Conservation (phyloP, 2,329 filamentous ascomycete genomes). For the Exophiala viscosa region DNA sequence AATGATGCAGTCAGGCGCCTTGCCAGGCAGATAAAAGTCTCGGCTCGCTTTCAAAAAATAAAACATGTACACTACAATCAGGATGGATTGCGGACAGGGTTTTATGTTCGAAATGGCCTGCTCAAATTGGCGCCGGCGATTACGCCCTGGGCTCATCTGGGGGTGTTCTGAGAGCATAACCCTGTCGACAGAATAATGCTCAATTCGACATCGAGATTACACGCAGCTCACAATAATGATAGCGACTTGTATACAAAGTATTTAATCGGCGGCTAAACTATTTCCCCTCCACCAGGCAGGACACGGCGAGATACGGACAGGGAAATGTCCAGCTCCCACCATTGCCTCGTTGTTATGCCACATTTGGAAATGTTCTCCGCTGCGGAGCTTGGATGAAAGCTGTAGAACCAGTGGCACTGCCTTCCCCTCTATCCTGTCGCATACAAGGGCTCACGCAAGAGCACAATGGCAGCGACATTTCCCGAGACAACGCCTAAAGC, state of each 20-base stretch:
- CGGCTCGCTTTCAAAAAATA: neutral
- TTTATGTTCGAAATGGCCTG: too few species aligned
- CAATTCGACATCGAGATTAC: neutral
- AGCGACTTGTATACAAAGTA: neutral
- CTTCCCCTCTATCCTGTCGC: neutral
- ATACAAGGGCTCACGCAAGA: too few species aligned
- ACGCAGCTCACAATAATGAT: neutral
- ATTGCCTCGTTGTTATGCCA: neutral
- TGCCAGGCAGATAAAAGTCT: conserved; percentile 43
- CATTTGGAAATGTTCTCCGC: conserved; percentile 8
- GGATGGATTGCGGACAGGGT: too few species aligned
- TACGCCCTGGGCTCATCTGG: too few species aligned
- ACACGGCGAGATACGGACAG: neutral
- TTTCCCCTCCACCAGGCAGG: neutral
- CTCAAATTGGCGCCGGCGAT: too few species aligned
- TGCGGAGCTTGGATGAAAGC: neutral
- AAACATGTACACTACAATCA: neutral
- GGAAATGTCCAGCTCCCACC: neutral
- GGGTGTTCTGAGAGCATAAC: neutral
- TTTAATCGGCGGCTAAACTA: neutral
- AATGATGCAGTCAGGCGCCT: conserved; percentile 59
- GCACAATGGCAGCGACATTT: too few species aligned
- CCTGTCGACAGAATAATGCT: neutral
- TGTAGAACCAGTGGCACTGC: neutral
- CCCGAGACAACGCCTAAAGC: too few species aligned